Evolutionary conservation across 164 flowering plant species (phyloP).

Genomic region (Piper longum): DNA sequence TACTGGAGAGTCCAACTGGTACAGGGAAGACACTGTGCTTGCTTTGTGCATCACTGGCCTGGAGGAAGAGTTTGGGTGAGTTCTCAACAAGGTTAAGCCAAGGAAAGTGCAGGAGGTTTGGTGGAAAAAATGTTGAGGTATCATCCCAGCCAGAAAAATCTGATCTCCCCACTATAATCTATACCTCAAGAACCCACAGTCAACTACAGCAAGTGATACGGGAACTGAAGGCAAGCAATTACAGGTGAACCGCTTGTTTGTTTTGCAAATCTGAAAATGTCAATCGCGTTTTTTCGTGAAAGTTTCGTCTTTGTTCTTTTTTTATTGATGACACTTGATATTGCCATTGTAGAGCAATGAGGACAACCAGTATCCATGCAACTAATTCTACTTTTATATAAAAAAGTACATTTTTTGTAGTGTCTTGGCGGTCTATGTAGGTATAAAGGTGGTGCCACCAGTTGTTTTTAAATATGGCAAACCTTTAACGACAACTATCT

Average conservation of each 20-base stretch:
- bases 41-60: slow-evolving; percentile 90
- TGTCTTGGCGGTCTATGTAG: no score
- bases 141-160: slow-evolving; percentile 16
- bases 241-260: slow-evolving; percentile 41
- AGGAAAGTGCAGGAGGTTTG: slow-evolving; percentile 11
- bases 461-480: no score
- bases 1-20: slow-evolving; percentile 96
- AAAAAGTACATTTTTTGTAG: no score
- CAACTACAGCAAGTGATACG: slow-evolving; percentile 91
- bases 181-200: slow-evolving; percentile 89
- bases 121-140: slow-evolving; percentile 9
- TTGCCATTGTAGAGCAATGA: no score
- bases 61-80: slow-evolving; percentile 77
- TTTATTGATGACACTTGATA: no score
- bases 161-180: slow-evolving; percentile 52
- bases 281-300: background rate
- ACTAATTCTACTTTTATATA: no score
- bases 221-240: slow-evolving; percentile 66
- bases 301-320: no score
- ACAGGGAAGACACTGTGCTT: slow-evolving; percentile 96
- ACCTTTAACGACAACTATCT: no score
- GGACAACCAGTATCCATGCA: no score
- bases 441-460: no score
- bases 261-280: background rate
- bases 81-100: slow-evolving; percentile 38